Evolutionary conservation across 345 rosid species (phyloP), one percentile per base, ranked within the genome.

Genomic region (Ailanthus altissimus): DNA sequence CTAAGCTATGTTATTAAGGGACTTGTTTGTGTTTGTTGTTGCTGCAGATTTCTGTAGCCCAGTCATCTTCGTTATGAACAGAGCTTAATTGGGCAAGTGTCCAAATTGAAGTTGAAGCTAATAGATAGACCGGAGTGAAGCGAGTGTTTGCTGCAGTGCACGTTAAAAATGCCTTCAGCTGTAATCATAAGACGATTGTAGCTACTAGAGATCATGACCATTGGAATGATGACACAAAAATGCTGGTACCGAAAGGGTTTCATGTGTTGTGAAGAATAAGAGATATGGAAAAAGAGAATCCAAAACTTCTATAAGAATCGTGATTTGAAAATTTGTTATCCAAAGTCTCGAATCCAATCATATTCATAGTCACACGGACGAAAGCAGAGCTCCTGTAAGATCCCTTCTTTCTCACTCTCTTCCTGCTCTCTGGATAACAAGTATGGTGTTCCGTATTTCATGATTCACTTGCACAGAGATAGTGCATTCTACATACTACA

Each of bases 401-500:
- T 1, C 59, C 21, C 50, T 50, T 16, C 42, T 53, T 1, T 10
- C 62, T 53, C 6, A 1, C 21, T 62, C 38, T 74, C 59, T 14
- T 26, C 20, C 36, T 14, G 2, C 42, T 4, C 21, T 32, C 20
- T 3, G 60, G 32, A 32, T 59, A 60, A 62, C 4, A 63, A 20
- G 57, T 18, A 64, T 16, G 21, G 69, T 62, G 60, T 32, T 53
- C 40, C 40, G 69, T 42, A 75, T 64, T 65, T 38, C 26, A 26
- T 64, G 63, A 53, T 65, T 75, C 11, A 65, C 63, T 74, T 50
- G 32, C 54, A 53, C 18, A 49, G 32, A 36, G 64, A 53, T 75
- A 63, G 62, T 14, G 7, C 25, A 46, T 59, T n/a, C 8, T 78
- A 72, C 79, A 70, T 75, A 49, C 57, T 78, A 58, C 67, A 62